Base-by-base conservation (phyloP, 176 grass and related monocot genomes). In the Echinochloa phyllopogon region DNA sequence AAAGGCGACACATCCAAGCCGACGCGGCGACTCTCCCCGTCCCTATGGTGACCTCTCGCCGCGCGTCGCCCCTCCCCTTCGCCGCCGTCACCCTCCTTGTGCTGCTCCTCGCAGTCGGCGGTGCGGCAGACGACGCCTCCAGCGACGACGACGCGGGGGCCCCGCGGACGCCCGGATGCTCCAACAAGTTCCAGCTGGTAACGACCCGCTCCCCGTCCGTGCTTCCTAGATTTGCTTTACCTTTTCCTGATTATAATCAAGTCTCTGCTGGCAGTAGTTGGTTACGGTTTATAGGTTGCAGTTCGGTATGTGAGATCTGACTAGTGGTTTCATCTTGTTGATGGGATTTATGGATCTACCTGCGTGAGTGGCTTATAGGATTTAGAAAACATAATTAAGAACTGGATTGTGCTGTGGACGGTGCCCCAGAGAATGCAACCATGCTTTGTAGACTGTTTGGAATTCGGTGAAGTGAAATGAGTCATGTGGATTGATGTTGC, bases 111-210 rank as follows among this genome's bases (percentile, higher is more conserved):
- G 72, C 80, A 51, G 79, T 76, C 15, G 48, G n/a, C 20, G 76
- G 33, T 68, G 72, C 73, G 21, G 91, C 88, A 7, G 92, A 98
- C 57, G 96, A 98, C 43, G 94, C 89, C 77, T 87, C 91, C 72
- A 91, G 76, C 63, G 86, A 92, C 72, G 89, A 94, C 80, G 77
- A 84, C 42, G 87, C 81, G 21, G 93, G 78, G 37, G n/a, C 62
- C 77, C 93, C 89, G 57, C 69, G 81, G 82, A 79, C 82, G 6
- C 94, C 91, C 36, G 87, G 87, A 58, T 98, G 96, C 77, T 88
- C 89, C 87, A 95, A 98, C 77, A 95, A 94, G 62, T 98, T 98
- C 83, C 96, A 98, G 60, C 87, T 98, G 91, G 96, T 95, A 88
- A 92, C 73, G 3, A 8, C 27, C 15, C 20, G 58, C 11, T 21